Conservation (phyloP, 495 filamentous ascomycete genomes). For the Astrocystis sublimbata region DNA sequence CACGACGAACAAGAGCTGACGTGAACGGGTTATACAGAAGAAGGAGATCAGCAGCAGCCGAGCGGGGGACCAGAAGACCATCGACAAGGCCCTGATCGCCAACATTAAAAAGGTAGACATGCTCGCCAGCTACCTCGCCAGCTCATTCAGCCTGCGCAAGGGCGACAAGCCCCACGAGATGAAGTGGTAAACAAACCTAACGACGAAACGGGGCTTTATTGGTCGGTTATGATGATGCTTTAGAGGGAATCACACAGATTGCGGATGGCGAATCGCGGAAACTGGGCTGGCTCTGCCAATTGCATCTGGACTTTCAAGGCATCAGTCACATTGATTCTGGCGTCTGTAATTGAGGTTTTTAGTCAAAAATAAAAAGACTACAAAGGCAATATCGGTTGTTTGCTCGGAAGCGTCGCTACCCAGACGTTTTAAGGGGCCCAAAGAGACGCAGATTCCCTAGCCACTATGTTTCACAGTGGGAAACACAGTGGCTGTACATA, state of each 20-base stretch:
- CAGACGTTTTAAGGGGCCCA: neutral
- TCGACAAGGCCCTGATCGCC: conserved; percentile 89
- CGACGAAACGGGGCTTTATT: conserved; percentile 22
- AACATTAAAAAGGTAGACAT: conserved; percentile 94
- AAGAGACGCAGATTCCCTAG: conserved; percentile 2
- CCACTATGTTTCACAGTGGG: too few species aligned
- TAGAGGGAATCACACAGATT: conserved; percentile 40
- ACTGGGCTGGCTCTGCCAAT: conserved; percentile 54
- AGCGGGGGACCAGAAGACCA: conserved; percentile 92
- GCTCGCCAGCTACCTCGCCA: conserved; percentile 84
- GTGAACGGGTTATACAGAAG: conserved; percentile 67
- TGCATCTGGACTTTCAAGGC: conserved; percentile 60
- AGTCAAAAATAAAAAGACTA: conserved; percentile 54
- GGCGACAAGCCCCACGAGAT: conserved; percentile 99
- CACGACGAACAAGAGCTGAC: conserved; percentile 8
- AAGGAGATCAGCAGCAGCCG: conserved; percentile 87
- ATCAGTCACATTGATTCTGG: conserved; percentile 57
- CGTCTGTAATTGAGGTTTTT: conserved; percentile 61
- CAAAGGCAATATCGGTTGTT: conserved; percentile 22
- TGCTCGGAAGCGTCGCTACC: neutral
- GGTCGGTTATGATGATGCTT: conserved; percentile 32
- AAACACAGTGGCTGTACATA: too few species aligned
- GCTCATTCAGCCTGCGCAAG: conserved; percentile 93
- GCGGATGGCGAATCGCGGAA: conserved; percentile 44
- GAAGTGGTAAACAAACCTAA: conserved; percentile 66